Conservation (phyloP, 129 eudicot species). For the Centrapalus pauciflorus region DNA sequence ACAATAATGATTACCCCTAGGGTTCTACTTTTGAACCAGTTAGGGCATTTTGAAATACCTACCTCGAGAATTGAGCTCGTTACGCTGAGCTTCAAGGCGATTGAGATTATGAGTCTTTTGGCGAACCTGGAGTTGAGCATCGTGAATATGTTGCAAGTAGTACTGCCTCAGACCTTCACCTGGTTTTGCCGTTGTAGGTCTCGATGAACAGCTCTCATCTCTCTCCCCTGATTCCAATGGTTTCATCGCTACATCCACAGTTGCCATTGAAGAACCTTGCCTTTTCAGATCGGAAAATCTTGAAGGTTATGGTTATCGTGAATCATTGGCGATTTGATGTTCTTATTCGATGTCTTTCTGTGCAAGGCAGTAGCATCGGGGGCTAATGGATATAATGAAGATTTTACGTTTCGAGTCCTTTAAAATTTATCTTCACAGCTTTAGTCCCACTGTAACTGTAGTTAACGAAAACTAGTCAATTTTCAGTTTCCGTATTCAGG, state of each 20-base stretch:
- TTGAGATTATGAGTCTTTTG: slow-evolving; percentile 27
- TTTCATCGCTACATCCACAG: slow-evolving; percentile 23
- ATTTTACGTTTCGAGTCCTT: background rate
- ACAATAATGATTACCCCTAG: background rate
- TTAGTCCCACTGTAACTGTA: no score
- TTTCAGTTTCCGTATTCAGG: no score
- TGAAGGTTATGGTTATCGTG: slow-evolving; percentile 6
- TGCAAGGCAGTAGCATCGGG: slow-evolving; percentile 18
- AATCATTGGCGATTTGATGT: slow-evolving; percentile 11
- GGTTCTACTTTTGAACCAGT: slow-evolving; percentile 1
- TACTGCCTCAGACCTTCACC: no score
- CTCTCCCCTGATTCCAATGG: slow-evolving; percentile 13
- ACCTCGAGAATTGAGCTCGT: slow-evolving; percentile 32
- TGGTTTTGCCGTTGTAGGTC: no score
- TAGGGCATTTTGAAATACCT: slow-evolving; percentile 2
- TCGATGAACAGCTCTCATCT: slow-evolving; percentile 26
- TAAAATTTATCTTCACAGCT: background rate
- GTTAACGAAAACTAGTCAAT: no score
- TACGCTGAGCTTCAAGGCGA: slow-evolving; percentile 35
- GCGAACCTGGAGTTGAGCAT: slow-evolving; percentile 24
- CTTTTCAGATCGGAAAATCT: background rate
- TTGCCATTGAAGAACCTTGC: slow-evolving; percentile 26
- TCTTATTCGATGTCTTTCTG: slow-evolving; percentile 26
- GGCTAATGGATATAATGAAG: slow-evolving; percentile 9
- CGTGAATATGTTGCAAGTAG: slow-evolving; percentile 24